Evolutionary conservation across 768 basidiomycete species (phyloP).

Genomic region (Tulasnella sp.): DNA sequence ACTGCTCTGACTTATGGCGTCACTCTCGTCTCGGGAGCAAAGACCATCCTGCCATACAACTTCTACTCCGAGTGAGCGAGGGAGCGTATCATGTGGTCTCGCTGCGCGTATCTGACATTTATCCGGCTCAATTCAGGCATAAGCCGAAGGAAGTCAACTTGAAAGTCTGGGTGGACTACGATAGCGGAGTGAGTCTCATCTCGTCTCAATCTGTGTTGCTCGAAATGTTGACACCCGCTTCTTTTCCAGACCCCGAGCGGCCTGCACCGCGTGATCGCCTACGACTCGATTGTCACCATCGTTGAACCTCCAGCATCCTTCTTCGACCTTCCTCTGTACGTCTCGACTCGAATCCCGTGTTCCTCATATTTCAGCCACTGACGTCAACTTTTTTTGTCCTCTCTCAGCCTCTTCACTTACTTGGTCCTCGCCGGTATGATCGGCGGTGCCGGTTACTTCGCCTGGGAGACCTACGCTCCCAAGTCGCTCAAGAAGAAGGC

Average conservation of each 20-base stretch:
- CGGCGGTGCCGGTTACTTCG: constrained; percentile 64
- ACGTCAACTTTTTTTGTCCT: not conserved
- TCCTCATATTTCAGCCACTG: constrained; percentile 29
- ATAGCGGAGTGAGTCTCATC: constrained; percentile 55
- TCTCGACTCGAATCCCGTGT: constrained; percentile 33
- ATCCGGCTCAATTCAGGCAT: not conserved
- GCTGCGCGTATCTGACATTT: constrained; percentile 34
- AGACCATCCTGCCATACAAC: constrained; percentile 67
- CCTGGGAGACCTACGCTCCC: constrained; percentile 68
- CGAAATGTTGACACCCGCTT: constrained; percentile 2
- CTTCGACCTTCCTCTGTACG: constrained; percentile 81
- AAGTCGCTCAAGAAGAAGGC: constrained; percentile 51
- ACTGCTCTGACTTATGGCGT: constrained; percentile 59
- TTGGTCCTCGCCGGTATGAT: constrained; percentile 66
- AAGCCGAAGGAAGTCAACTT: constrained; percentile 78
- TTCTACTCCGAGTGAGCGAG: constrained; percentile 79
- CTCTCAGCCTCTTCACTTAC: constrained; percentile 66
- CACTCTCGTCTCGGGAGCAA: constrained; percentile 58
- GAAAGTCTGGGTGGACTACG: constrained; percentile 75
- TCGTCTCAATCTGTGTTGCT: not conserved
- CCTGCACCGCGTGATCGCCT: constrained; percentile 66
- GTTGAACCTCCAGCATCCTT: constrained; percentile 79
- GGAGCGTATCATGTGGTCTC: constrained; percentile 35
- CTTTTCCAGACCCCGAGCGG: constrained; percentile 50
- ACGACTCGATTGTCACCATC: constrained; percentile 74